Conservation (phyloP, 2,329 filamentous ascomycete species). For the Tolypocladium tropicale region DNA sequence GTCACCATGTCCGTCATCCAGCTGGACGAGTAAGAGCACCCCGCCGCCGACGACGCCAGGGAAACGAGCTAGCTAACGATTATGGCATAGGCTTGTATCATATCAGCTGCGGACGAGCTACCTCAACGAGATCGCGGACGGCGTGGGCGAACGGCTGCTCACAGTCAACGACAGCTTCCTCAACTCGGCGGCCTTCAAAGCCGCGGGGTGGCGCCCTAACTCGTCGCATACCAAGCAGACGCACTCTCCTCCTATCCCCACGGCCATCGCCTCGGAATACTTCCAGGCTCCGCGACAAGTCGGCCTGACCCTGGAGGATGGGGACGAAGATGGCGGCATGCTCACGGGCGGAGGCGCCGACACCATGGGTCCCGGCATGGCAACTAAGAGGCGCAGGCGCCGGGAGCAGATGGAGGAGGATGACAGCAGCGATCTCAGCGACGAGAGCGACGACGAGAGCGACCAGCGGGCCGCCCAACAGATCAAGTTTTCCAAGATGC, state of each 20-base stretch:
- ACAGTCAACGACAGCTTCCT: constrained; percentile 70
- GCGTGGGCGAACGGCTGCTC: constrained; percentile 75
- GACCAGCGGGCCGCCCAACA: constrained; percentile 73
- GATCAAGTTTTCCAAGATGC: constrained; percentile 96
- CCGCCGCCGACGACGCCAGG: not conserved
- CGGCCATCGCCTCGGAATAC: constrained; percentile 72
- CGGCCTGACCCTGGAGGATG: constrained; percentile 57
- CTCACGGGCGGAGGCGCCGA: constrained; percentile 58
- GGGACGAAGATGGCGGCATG: constrained; percentile 63
- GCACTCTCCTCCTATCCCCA: constrained; percentile 78
- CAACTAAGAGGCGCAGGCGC: constrained; percentile 54
- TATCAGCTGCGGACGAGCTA: constrained; percentile 77
- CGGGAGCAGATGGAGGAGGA: constrained; percentile 74
- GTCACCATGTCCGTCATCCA: constrained; percentile 26
- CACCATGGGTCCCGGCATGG: constrained; percentile 56
- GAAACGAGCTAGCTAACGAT: constrained; percentile 9
- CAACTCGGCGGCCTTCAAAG: constrained; percentile 72
- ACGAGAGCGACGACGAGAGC: constrained; percentile 72
- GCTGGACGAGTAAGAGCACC: constrained; percentile 23
- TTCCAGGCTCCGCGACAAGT: constrained; percentile 60
- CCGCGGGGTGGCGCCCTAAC: constrained; percentile 69
- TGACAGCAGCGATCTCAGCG: constrained; percentile 75
- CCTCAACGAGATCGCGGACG: constrained; percentile 69
- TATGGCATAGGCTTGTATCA: constrained; percentile 54
- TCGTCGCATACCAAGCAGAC: constrained; percentile 69